A percentile compares a stretch with the other conserved stretches of the same genome.
Conservation (phyloP, 805 yeast species). For the Kregervanrija delftensis region DNA sequence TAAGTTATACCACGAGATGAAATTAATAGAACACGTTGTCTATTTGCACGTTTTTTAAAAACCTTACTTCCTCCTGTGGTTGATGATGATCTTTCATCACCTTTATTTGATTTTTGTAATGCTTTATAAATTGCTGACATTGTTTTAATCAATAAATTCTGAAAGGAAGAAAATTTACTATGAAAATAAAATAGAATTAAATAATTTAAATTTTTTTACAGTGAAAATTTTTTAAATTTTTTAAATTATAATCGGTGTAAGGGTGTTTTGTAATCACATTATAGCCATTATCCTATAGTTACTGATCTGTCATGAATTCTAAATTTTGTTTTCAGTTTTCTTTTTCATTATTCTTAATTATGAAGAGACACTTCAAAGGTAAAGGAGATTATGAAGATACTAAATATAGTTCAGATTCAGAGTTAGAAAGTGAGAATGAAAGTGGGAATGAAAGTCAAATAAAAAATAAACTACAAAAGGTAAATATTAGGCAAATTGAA, state of each 20-base stretch:
- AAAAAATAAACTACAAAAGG: no score
- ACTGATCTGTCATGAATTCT: background rate
- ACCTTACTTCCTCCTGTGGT: constrained; percentile 29
- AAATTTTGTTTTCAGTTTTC: background rate
- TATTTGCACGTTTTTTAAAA: constrained; percentile 56
- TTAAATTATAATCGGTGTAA: background rate
- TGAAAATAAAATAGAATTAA: no score
- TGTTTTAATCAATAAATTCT: no score
- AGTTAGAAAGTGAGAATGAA: constrained; percentile 1
- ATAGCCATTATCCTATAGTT: background rate
- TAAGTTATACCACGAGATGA: constrained; percentile 93
- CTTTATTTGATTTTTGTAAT: constrained; percentile 21
- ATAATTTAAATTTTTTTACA: constrained; percentile 1
- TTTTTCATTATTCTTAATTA: background rate
- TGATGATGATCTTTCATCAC: constrained; percentile 5
- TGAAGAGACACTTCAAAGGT: constrained; percentile 4
- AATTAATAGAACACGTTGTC: constrained; percentile 81
- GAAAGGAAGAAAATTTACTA: no score
- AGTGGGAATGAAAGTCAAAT: background rate
- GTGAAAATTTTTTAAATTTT: background rate
- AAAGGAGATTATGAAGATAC: constrained; percentile 1
- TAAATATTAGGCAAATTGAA: no score
- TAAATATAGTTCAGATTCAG: background rate
- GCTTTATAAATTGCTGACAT: constrained; percentile 77
- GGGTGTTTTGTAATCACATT: background rate